A percentile compares a stretch with the other conserved stretches of the same genome.
Evolutionary conservation across 2,329 filamentous ascomycete species (phyloP).

Genomic region (Penicillium sp.): DNA sequence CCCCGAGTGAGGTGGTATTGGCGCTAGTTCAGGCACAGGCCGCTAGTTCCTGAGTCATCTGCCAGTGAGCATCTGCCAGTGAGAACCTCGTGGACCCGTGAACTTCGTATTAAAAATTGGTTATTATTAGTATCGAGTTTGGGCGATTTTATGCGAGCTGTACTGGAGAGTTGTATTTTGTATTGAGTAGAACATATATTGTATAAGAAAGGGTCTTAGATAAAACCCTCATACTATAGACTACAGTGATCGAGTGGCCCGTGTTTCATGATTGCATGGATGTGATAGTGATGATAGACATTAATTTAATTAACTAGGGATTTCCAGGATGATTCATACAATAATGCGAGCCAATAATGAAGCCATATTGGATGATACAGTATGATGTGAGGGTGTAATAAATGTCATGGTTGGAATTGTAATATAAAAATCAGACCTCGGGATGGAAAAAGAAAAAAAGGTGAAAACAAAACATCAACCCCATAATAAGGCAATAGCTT

Average conservation of each 20-base stretch:
- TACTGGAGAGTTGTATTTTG: too few species aligned
- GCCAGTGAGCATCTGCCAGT: neutral
- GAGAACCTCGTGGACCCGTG: neutral
- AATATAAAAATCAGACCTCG: neutral
- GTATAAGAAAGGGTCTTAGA: neutral
- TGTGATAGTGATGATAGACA: neutral
- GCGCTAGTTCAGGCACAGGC: conserved; percentile 4
- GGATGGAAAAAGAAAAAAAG: too few species aligned
- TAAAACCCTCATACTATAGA: neutral
- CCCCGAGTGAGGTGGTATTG: neutral
- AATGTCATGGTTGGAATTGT: neutral
- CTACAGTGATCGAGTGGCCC: neutral
- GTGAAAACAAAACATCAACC: too few species aligned
- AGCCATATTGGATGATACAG: neutral
- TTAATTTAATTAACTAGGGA: neutral
- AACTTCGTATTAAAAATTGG: neutral
- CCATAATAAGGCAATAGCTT: neutral
- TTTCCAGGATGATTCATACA: neutral
- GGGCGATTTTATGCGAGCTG: neutral
- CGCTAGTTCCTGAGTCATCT: conserved; percentile 9
- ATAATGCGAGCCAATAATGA: too few species aligned
- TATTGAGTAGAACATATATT: too few species aligned
- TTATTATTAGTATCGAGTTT: neutral
- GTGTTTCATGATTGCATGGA: neutral
- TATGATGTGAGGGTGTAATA: neutral